Evolutionary conservation across 2,329 filamentous ascomycete species (phyloP), one percentile per base, ranked within the genome.

Genomic region (Mollisia scopiformis): DNA sequence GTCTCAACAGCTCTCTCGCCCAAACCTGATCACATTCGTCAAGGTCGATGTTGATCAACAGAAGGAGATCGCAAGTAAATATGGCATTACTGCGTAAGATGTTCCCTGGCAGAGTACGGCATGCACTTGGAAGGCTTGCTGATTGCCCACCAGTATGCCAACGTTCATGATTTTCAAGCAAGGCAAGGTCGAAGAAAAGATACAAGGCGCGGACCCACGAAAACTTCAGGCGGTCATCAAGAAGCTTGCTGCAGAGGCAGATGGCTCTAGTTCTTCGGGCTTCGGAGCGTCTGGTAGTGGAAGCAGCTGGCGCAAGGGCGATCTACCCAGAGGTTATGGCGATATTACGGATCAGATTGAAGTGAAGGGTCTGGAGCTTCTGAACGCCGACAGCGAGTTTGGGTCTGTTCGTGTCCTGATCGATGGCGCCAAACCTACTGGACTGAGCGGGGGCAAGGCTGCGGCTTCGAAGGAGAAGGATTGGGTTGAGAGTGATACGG

Each of bases 401-500:
- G 93, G 91, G 8, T 81, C 82, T 37, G 90, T 93, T 59, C 84
- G 88, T 67, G 85, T 86, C 8, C 80, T 98, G 19, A 93, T 98
- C 73, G 87, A 88, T n/a, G 67, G 70, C 4, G 78, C 80, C 59
- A 87, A 89, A 75, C 93, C 93, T 6, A 86, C 82, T 57, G 82
- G 82, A 1, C 75, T 93, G 58, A 75, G 76, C 52, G 86, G 87
- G 70, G 83, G 78, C 58, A 87, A 87, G 72, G 77, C 75, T 19
- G 75, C 77, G 10, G 77, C 79, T 33, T 75, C 75, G 25, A 74
- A 79, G 28, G 65, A 66, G 57, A 86, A 85, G 73, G 94, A 99
- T 77, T 98, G 91, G 89, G 88, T 98, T 23, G 92, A 97, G 81
- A 97, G 92, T 75, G 94, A 97, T 73, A 96, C 94, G 35, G 95